phyloP scores from a whole-genome alignment of 257 asterid species.

The Scutellaria barbata region DNA sequence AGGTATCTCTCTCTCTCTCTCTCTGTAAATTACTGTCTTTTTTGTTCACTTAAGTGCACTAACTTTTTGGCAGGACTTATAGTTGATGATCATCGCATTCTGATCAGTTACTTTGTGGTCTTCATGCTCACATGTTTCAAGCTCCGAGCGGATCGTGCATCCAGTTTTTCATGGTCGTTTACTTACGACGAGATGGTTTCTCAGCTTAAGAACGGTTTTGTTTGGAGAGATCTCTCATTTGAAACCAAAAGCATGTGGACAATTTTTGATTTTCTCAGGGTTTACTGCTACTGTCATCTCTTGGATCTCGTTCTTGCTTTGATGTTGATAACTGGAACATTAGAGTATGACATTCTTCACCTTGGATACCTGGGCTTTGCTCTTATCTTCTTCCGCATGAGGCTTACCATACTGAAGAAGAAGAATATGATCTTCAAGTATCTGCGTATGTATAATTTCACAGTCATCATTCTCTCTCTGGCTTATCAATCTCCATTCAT shows the following conservation, averaged over 20 bases:
- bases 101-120: constrained; percentile 79
- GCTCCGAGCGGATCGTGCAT: constrained; percentile 82
- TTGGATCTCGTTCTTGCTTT: constrained; percentile 90
- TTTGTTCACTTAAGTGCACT: constrained; percentile 12
- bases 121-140: constrained; percentile 92
- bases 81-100: constrained; percentile 94
- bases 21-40: constrained; percentile 2
- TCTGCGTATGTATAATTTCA: constrained; percentile 81
- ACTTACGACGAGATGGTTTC: constrained; percentile 82
- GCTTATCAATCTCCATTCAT: constrained; percentile 94
- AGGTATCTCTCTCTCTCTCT: constrained; percentile 39
- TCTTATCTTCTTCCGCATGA: constrained; percentile 89
- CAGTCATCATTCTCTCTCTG: constrained; percentile 91
- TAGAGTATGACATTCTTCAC: constrained; percentile 95
- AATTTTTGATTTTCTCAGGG: constrained; percentile 88
- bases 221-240: constrained; percentile 95
- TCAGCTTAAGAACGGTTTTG: constrained; percentile 84
- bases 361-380: constrained; percentile 97
- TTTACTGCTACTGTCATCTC: constrained; percentile 97
- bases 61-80: constrained; percentile 61
- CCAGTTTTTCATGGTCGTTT: constrained; percentile 76
- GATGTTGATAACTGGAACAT: constrained; percentile 88
- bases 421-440: constrained; percentile 87
- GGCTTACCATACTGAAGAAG: constrained; percentile 89
- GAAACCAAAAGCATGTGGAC: constrained; percentile 99